phyloP scores from a whole-genome alignment of 106 monocot species.

The Gastrodia elata region DNA sequence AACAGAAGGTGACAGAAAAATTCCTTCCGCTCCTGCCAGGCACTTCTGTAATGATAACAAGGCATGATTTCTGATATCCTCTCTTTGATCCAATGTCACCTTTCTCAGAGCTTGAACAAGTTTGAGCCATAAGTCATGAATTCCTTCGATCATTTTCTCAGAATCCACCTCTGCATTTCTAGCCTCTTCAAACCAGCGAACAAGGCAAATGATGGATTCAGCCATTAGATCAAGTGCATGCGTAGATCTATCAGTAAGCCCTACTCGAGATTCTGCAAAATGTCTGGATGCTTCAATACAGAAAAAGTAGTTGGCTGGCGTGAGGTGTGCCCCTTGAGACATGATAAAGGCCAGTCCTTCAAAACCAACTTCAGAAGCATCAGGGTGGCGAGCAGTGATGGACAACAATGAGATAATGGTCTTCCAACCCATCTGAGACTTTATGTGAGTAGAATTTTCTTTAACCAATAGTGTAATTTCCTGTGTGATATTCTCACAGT shows the following conservation, averaged over 20 bases:
- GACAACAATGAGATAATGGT: constrained; percentile 42
- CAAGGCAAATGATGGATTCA: constrained; percentile 26
- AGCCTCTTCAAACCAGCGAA: constrained; percentile 34
- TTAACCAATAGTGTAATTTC: constrained; percentile 49
- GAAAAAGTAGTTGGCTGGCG: constrained; percentile 37
- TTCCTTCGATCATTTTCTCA: constrained; percentile 33
- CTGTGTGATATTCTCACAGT: constrained; percentile 56
- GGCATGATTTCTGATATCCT: constrained; percentile 56
- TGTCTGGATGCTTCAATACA: constrained; percentile 40
- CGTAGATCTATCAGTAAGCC: constrained; percentile 31
- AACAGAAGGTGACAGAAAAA: constrained; percentile 21
- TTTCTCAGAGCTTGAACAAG: constrained; percentile 36
- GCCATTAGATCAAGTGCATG: constrained; percentile 41
- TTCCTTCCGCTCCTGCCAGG: constrained; percentile 35
- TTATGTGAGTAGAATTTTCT: constrained; percentile 47
- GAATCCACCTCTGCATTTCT: constrained; percentile 21
- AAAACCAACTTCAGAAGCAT: constrained; percentile 53
- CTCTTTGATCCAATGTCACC: constrained; percentile 40
- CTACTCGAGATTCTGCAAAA: constrained; percentile 52
- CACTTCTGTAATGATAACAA: constrained; percentile 45
- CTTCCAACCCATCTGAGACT: constrained; percentile 50
- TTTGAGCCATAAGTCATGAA: constrained; percentile 50
- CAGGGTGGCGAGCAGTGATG: constrained; percentile 52
- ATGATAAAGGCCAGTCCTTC: constrained; percentile 51
- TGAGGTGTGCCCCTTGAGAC: constrained; percentile 44